Evolutionary conservation across 2,329 filamentous ascomycete species (phyloP).

Genomic region (Metarhizium rileyi): DNA sequence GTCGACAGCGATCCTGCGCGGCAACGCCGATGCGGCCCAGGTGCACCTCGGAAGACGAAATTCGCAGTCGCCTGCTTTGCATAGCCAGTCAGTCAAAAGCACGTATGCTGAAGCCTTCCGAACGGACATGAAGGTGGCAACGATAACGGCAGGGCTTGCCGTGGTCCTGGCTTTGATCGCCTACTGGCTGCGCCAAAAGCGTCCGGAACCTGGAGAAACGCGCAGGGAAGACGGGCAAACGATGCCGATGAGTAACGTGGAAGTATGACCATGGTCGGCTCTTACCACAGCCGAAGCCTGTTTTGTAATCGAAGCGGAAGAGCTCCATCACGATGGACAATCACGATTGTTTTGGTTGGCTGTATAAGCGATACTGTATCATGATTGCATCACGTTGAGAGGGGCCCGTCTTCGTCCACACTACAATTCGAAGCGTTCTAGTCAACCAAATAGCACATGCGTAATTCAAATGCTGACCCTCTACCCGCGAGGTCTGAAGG

Average conservation of each 20-base stretch:
- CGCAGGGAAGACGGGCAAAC: background rate
- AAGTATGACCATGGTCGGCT: background rate
- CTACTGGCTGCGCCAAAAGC: background rate
- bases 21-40: conserved; percentile 13
- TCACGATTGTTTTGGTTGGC: too few species aligned
- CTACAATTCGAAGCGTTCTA: too few species aligned
- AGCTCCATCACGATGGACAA: too few species aligned
- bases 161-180: conserved; percentile 26
- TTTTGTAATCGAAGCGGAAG: too few species aligned
- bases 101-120: conserved; percentile 36
- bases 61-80: conserved; percentile 20
- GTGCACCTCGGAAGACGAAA: conserved; percentile 3
- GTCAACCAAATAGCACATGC: background rate
- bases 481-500: background rate
- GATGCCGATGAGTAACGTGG: background rate
- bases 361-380: too few species aligned
- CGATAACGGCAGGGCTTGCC: conserved; percentile 29
- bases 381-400: too few species aligned
- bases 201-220: background rate
- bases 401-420: too few species aligned
- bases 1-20: conserved; percentile 36
- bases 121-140: conserved; percentile 36
- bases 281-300: too few species aligned
- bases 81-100: conserved; percentile 19
- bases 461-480: background rate